These are phyloP conservation scores for Populus trichocarpa DNA, from an alignment of 441 rosid species.

Conservation along the genomic window DNA sequence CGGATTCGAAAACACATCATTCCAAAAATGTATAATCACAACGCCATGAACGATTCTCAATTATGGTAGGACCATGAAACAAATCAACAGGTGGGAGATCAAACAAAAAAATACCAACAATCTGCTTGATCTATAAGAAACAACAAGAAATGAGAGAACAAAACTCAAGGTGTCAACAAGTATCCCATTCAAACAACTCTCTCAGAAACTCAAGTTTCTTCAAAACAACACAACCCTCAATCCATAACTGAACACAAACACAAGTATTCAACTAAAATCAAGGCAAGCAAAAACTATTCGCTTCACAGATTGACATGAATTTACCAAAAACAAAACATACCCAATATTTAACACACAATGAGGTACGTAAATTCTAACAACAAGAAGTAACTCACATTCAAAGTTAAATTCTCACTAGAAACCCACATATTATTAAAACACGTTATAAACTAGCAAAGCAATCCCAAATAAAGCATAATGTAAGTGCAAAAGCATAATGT, in stretches of 20 bases:
- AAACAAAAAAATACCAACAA: slow-evolving; percentile 8
- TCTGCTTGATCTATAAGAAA: not conserved
- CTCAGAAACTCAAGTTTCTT: not conserved
- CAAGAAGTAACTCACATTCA: not conserved
- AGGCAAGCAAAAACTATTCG: slow-evolving; percentile 4
- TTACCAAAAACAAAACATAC: slow-evolving; percentile 5
- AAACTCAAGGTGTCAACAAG: not conserved
- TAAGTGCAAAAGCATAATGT: not conserved
- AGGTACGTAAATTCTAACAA: slow-evolving; percentile 3
- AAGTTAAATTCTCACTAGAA: slow-evolving; percentile 14
- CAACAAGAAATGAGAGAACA: not conserved
- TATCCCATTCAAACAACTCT: not conserved
- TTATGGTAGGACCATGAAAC: not conserved
- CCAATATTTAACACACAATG: slow-evolving; percentile 10
- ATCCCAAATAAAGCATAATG: slow-evolving; percentile 14
- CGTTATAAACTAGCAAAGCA: slow-evolving; percentile 4
- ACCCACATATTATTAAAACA: slow-evolving; percentile 6
- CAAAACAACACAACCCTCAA: slow-evolving; percentile 6
- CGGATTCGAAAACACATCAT: not conserved
- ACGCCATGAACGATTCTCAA: slow-evolving; percentile 10
- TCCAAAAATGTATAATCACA: not conserved
- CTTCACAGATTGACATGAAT: slow-evolving; percentile 16
- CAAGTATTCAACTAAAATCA: not conserved
- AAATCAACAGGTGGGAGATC: not conserved
- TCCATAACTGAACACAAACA: slow-evolving; percentile 17